Base-by-base conservation (phyloP, 2,329 filamentous ascomycete genomes). In the Sporothrix sp. region DNA sequence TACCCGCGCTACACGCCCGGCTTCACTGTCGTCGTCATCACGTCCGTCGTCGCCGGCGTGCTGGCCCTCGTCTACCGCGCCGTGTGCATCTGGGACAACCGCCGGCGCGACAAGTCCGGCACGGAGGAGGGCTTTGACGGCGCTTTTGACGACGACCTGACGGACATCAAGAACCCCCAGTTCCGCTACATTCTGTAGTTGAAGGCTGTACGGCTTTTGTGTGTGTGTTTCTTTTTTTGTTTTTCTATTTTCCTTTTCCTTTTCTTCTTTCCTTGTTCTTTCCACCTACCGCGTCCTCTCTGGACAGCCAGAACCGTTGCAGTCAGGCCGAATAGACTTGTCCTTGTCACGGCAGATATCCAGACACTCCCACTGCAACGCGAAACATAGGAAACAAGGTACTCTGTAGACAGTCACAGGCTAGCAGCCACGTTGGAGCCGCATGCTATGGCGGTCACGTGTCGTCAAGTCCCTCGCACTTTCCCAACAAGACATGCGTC, bases 131-230 rank as follows among this genome's bases (percentile, higher is more conserved):
- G 65, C 1, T 76, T 68, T 42, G 73, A 76, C 40, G 67, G 76
- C 57, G 73, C 73, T 0, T 76, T 73, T 51, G 70, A 76, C 46
- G 72, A 76, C 58, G 72, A 75, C 54, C 61, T 74, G 37, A 76
- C 72, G 5, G 72, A 76, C 56, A 66, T 59, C 43, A 43, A 43
- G 58, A 60, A 61, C 33, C 57, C 58, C 3, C 59, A 62, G 23
- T 61, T 62, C 54, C 55, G 60, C 2, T 62, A 61, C 32, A 58
- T 59, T 39, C 37, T 48, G 27, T 48, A 48, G n/a, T 20, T 4
- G 16, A 4, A 13, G 36, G 18, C 2, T 38, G 8, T 1, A 4
- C 36, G 20, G 7, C 14, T 21, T 3, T 37, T 20, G 2, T 9
- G 8, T 39, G 25, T 23, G 14, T 39, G 10, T n/a, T 18, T 46